phyloP scores from a whole-genome alignment of 116 monocot genomes.

The Posidonia oceanica region DNA sequence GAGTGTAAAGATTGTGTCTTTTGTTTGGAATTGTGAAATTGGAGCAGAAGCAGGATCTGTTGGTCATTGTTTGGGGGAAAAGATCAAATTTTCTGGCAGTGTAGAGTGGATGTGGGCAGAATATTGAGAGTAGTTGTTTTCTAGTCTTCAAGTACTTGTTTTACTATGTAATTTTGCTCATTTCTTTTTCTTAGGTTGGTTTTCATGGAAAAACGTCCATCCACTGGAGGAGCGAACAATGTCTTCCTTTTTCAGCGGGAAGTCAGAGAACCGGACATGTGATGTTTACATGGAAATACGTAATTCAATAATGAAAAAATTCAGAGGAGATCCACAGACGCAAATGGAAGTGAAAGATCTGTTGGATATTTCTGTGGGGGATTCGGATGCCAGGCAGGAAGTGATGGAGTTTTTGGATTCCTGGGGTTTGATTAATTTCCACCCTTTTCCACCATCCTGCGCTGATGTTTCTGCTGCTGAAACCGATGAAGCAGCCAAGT shows the following conservation, averaged over 20 bases:
- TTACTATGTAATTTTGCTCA: neutral
- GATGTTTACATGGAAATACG: constrained; percentile 71
- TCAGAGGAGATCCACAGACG: constrained; percentile 51
- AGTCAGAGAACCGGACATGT: constrained; percentile 57
- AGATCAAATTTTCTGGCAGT: neutral
- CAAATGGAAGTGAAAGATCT: constrained; percentile 58
- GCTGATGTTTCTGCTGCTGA: constrained; percentile 14
- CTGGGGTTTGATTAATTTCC: constrained; percentile 99
- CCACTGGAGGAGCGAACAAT: constrained; percentile 62
- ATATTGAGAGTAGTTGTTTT: neutral
- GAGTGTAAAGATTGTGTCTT: neutral
- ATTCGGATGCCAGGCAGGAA: constrained; percentile 60
- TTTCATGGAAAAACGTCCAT: constrained; percentile 81
- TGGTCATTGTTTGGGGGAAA: neutral
- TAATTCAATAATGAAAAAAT: constrained; percentile 74
- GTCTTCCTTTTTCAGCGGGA: constrained; percentile 81
- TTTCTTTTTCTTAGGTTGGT: constrained; percentile 59
- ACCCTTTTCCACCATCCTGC: constrained; percentile 56
- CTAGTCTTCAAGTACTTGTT: neutral
- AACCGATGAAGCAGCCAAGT: constrained; percentile 20
- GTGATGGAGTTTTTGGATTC: constrained; percentile 82
- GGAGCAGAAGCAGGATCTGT: neutral
- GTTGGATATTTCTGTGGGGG: constrained; percentile 41
- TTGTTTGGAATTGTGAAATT: neutral
- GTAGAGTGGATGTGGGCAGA: neutral